Conservation (phyloP, 495 filamentous ascomycete species). For the Patellaria atrata region DNA sequence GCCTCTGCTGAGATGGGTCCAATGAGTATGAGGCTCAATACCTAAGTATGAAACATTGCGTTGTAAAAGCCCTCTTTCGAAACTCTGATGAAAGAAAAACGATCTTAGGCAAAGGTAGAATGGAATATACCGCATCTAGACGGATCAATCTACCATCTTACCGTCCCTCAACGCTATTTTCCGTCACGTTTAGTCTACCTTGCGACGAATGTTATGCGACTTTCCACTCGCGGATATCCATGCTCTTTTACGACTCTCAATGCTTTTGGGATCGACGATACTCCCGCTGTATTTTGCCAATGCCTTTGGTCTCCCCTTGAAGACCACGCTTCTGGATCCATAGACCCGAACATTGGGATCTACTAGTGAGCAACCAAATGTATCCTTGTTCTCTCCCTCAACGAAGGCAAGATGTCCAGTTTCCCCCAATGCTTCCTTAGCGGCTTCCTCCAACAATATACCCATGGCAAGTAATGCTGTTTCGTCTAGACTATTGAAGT, state of each 20-base stretch:
- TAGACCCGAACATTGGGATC: background rate
- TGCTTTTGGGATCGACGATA: background rate
- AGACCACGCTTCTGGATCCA: background rate
- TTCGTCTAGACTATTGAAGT: conserved; percentile 55
- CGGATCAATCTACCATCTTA: too few species aligned
- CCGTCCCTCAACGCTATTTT: too few species aligned
- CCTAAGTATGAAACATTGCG: too few species aligned
- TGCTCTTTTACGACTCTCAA: background rate
- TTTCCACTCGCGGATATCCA: too few species aligned
- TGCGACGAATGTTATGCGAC: too few species aligned
- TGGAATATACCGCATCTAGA: too few species aligned
- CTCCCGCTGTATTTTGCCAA: background rate
- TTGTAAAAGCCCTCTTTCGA: too few species aligned
- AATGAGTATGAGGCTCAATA: too few species aligned
- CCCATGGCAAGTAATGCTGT: conserved; percentile 72
- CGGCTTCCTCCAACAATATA: conserved; percentile 66
- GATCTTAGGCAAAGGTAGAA: too few species aligned
- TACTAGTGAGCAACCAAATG: conserved; percentile 1
- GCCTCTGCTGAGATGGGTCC: too few species aligned
- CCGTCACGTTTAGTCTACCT: too few species aligned
- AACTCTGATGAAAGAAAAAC: too few species aligned
- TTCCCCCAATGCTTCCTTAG: conserved; percentile 45
- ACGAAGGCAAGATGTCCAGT: conserved; percentile 64
- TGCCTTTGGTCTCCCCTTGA: background rate
- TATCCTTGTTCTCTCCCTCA: conserved; percentile 35